Conservation (phyloP, 1,139 yeast species). For the Candida tropicalis region DNA sequence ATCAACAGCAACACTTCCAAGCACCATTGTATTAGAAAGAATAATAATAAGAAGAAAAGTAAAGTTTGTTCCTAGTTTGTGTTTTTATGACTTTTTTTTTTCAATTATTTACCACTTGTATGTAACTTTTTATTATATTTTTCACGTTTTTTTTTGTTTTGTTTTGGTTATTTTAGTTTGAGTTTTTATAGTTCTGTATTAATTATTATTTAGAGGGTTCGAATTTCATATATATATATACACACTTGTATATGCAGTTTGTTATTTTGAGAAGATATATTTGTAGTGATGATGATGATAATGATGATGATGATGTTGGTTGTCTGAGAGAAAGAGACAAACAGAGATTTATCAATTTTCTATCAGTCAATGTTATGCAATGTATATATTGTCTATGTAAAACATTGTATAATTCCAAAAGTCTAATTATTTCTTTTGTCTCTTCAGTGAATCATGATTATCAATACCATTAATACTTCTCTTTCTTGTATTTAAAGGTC, state of each 20-base stretch:
- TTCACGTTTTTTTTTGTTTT: neutral
- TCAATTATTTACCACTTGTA: neutral
- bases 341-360: too few relatives aligned
- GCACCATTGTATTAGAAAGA: slow-evolving; percentile 2
- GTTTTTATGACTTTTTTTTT: neutral
- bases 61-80: neutral
- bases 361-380: too few relatives aligned
- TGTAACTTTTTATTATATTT: neutral
- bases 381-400: too few relatives aligned
- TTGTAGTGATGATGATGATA: too few relatives aligned
- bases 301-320: too few relatives aligned
- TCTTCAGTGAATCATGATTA: too few relatives aligned
- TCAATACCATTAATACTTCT: too few relatives aligned
- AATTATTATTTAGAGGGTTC: slow-evolving; percentile 4
- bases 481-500: too few relatives aligned
- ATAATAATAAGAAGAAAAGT: neutral
- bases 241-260: neutral
- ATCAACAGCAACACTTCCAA: slow-evolving; percentile 10
- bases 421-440: too few relatives aligned
- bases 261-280: neutral
- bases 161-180: neutral
- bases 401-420: too few relatives aligned
- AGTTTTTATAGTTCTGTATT: slow-evolving; percentile 2
- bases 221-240: neutral
- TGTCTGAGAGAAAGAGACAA: too few relatives aligned